phyloP scores from a whole-genome alignment of 2,329 filamentous ascomycete genomes.

The Beauveria brongniartii region DNA sequence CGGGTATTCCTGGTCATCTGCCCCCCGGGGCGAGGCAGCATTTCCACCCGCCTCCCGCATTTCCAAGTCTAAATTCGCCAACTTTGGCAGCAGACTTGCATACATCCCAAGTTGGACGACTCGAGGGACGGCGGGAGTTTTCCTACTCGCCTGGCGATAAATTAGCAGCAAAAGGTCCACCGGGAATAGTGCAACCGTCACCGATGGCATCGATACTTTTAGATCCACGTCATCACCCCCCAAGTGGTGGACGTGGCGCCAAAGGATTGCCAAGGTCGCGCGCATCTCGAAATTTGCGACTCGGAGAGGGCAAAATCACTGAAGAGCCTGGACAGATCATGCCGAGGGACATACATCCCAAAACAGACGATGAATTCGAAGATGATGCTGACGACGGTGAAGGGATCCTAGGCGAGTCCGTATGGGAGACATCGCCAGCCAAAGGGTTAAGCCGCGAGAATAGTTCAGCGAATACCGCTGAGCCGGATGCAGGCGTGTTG shows the following conservation, averaged over 20 bases:
- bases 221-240: slow-evolving; percentile 68
- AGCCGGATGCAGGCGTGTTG: slow-evolving; percentile 46
- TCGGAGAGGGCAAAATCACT: slow-evolving; percentile 42
- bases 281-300: slow-evolving; percentile 36
- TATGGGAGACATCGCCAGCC: slow-evolving; percentile 50
- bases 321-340: slow-evolving; percentile 48
- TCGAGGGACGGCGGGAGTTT: slow-evolving; percentile 16
- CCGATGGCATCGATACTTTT: slow-evolving; percentile 67
- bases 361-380: slow-evolving; percentile 46
- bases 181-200: slow-evolving; percentile 43
- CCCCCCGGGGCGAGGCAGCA: slow-evolving; percentile 43
- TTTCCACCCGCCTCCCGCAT: slow-evolving; percentile 69
- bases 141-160: background rate
- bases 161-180: slow-evolving; percentile 8
- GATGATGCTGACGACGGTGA: slow-evolving; percentile 41
- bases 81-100: slow-evolving; percentile 49
- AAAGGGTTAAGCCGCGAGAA: slow-evolving; percentile 44
- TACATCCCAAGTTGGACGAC: slow-evolving; percentile 35
- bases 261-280: slow-evolving; percentile 41
- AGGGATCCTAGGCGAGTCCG: slow-evolving; percentile 47
- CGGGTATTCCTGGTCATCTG: slow-evolving; percentile 53
- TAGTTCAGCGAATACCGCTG: slow-evolving; percentile 37
- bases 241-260: slow-evolving; percentile 35
- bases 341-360: slow-evolving; percentile 38
- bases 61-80: slow-evolving; percentile 62